Conservation (phyloP, 306 rosid genomes). For the Rosa lucieae region DNA sequence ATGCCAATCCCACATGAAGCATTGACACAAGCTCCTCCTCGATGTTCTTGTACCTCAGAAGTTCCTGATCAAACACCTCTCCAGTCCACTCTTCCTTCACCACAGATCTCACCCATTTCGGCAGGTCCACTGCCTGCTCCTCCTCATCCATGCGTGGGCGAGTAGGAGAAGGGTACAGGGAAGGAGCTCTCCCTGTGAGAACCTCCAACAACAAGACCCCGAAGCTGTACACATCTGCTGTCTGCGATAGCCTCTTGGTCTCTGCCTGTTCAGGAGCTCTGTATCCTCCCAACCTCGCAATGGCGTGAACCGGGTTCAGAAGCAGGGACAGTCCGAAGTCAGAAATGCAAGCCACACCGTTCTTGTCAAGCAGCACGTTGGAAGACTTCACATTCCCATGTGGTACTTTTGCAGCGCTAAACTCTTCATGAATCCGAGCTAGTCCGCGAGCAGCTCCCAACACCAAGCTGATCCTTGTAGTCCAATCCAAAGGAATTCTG, state of each 20-base stretch:
- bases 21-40: slow-evolving; percentile 96
- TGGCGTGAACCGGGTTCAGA: slow-evolving; percentile 87
- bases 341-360: slow-evolving; percentile 88
- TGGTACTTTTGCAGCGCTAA: slow-evolving; percentile 65
- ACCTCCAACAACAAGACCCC: slow-evolving; percentile 87
- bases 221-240: slow-evolving; percentile 82
- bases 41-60: slow-evolving; percentile 88
- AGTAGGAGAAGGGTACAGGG: slow-evolving; percentile 64
- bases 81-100: slow-evolving; percentile 99
- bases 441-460: slow-evolving; percentile 93
- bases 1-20: slow-evolving; percentile 88
- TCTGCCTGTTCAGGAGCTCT: slow-evolving; percentile 87
- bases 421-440: slow-evolving; percentile 75
- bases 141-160: slow-evolving; percentile 44
- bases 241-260: slow-evolving; percentile 72
- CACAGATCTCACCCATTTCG: slow-evolving; percentile 89
- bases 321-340: slow-evolving; percentile 85
- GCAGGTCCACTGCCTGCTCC: slow-evolving; percentile 64
- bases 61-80: slow-evolving; percentile 93
- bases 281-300: slow-evolving; percentile 91
- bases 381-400: slow-evolving; percentile 94
- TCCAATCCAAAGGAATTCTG: slow-evolving; percentile 97
- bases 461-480: slow-evolving; percentile 89
- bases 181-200: slow-evolving; percentile 82
- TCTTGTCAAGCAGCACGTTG: slow-evolving; percentile 88